Percentiles rank a stretch among this genome's conserved stretches.
These are phyloP conservation scores for Alternaria sp. DNA, from an alignment of 2,329 filamentous ascomycete genomes.

Conservation along the genomic window DNA sequence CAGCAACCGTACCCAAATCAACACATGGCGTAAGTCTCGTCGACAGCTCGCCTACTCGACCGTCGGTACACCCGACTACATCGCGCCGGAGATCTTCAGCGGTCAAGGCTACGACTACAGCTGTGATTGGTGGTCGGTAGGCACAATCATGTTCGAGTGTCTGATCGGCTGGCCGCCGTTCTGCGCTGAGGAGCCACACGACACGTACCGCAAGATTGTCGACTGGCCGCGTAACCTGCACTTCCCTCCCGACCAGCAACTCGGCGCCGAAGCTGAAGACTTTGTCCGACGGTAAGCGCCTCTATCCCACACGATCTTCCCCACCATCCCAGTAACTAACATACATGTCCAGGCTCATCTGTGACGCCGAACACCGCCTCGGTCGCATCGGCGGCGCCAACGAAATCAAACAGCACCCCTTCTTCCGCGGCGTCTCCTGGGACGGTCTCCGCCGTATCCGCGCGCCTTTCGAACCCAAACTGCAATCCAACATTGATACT, in stretches of 20 bases:
- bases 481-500: constrained; percentile 92
- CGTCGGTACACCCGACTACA: constrained; percentile 97
- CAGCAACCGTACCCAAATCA: constrained; percentile 96
- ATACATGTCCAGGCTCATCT: constrained; percentile 72
- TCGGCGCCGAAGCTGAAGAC: constrained; percentile 88
- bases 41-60: constrained; percentile 97
- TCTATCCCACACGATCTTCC: neutral
- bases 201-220: constrained; percentile 98
- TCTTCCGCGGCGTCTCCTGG: constrained; percentile 97
- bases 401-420: constrained; percentile 91
- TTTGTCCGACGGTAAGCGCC: constrained; percentile 81
- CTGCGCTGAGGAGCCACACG: constrained; percentile 95
- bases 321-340: constrained; percentile 20
- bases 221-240: constrained; percentile 96
- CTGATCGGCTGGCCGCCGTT: constrained; percentile 98
- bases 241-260: constrained; percentile 92
- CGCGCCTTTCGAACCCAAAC: constrained; percentile 92
- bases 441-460: constrained; percentile 90
- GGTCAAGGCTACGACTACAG: constrained; percentile 95
- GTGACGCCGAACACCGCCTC: constrained; percentile 89
- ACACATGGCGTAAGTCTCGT: constrained; percentile 96
- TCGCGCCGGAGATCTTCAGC: constrained; percentile 97
- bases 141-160: constrained; percentile 99
- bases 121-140: constrained; percentile 99
- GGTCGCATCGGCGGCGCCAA: constrained; percentile 81